Base-by-base conservation (phyloP, 2,329 filamentous ascomycete species). In the Pseudogymnoascus sp. region DNA sequence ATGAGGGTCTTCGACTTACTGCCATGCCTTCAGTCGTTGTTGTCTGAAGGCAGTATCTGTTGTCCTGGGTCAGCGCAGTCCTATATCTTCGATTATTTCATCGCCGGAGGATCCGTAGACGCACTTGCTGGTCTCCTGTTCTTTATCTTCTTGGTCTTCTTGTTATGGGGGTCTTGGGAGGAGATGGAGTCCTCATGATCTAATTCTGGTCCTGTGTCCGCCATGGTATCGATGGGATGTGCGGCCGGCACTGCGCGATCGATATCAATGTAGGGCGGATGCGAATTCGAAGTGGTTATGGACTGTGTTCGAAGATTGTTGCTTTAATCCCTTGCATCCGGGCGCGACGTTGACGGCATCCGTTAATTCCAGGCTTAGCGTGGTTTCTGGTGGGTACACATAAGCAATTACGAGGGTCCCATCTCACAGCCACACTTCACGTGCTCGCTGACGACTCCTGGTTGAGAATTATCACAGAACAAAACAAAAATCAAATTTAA, bases 11-110 rank as follows among this genome's bases (percentile, higher is more conserved):
- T 56, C 36, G 62, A 69, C 91, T 78, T 82, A 96, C 89, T 99
- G 95, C 95, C 95, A 99, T 80, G 95, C 95, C 79, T 97, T 97
- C 76, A 99, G 79, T 74, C 95, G 88, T 78, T 99, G 95, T 75
- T 99, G 95, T 71, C 95, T 86, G 75, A 97, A 99, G 10, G 95
- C 95, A 65, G 93, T 97, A 79, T 97, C 91, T 96, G 73, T 63
- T 61, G 37, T 56, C 65, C 67, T 50, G 28, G 64, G 42, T 38
- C 5, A 59, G 59, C 46, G n/a, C 2, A 63, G 73, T n/a, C 7
- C 42, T 25, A 63, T 70, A 68, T 64, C 56, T 28, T 59, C n/a
- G 66, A 65, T 61, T 68, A 66, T 63, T 53, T 59, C 37, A 46
- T 63, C 60, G n/a, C n/a, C n/a, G 28, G 50, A 28, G 40, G 11